A percentile compares a stretch with the other conserved stretches of the same genome.
Evolutionary conservation across 176 grass and related monocot species (phyloP).

Genomic region (Musa itinerans): DNA sequence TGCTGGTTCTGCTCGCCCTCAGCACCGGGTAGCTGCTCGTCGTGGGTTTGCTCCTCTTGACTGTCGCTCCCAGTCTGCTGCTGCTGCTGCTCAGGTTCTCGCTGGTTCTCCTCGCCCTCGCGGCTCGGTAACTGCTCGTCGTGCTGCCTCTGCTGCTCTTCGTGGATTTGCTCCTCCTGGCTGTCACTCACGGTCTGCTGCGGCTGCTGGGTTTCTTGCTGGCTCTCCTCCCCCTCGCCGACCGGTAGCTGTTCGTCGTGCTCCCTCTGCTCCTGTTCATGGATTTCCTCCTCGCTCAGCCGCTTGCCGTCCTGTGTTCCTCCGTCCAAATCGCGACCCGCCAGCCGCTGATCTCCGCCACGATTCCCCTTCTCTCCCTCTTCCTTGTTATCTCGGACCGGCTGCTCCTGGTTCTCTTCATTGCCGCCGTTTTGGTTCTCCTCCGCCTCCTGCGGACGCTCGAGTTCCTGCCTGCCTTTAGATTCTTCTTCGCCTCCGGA

Average conservation of each 20-base stretch:
- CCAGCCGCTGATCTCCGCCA: not conserved
- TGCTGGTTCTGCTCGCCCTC: conserved; percentile 19
- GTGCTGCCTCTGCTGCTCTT: not conserved
- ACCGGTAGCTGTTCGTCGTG: conserved; percentile 28
- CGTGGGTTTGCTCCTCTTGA: not conserved
- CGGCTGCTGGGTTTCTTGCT: not conserved
- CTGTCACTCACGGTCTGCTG: not conserved
- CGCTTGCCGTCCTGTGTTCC: conserved; percentile 63
- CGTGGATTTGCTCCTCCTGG: not conserved
- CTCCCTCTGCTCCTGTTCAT: conserved; percentile 42
- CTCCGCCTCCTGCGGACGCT: not conserved
- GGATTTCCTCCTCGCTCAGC: conserved; percentile 35
- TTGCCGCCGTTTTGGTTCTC: conserved; percentile 14
- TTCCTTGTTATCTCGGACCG: conserved; percentile 12
- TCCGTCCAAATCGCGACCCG: conserved; percentile 33
- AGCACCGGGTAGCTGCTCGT: not conserved
- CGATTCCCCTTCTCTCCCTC: conserved; percentile 42
- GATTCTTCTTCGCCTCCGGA: conserved; percentile 3
- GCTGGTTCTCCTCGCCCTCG: conserved; percentile 19
- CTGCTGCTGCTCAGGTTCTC: not conserved
- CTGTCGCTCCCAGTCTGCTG: not conserved
- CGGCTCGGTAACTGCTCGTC: not conserved
- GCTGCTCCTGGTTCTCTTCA: conserved; percentile 11
- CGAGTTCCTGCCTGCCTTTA: conserved; percentile 7
- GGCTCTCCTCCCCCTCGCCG: not conserved